These are phyloP conservation scores for Aspergillus incahuasiensis DNA, from an alignment of 495 filamentous ascomycete genomes.

Conservation along the genomic window DNA sequence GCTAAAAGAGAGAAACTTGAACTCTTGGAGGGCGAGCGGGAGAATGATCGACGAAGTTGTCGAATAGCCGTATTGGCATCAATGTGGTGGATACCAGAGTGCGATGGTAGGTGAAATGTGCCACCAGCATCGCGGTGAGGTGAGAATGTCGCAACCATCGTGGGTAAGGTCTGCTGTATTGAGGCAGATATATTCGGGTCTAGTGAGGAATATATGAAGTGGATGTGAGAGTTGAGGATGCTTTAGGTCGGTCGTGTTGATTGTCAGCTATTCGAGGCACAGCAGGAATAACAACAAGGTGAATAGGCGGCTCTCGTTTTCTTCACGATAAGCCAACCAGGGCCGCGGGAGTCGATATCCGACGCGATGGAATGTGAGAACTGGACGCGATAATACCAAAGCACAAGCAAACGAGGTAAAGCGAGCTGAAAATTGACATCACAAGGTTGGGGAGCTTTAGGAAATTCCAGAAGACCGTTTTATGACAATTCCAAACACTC, in stretches of 20 bases:
- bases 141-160: slow-evolving; percentile 52
- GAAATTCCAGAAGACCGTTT: slow-evolving; percentile 12
- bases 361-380: slow-evolving; percentile 18
- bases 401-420: slow-evolving; percentile 13
- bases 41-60: slow-evolving; percentile 77
- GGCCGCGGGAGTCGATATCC: slow-evolving; percentile 3
- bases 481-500: slow-evolving; percentile 14
- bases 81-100: slow-evolving; percentile 73
- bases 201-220: background rate
- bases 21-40: slow-evolving; percentile 78
- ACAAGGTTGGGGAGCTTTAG: slow-evolving; percentile 15
- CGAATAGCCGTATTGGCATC: slow-evolving; percentile 72
- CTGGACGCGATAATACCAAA: slow-evolving; percentile 3
- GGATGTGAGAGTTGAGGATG: background rate
- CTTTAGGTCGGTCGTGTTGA: background rate
- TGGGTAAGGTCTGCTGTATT: slow-evolving; percentile 1
- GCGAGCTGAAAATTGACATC: slow-evolving; percentile 18
- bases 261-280: background rate
- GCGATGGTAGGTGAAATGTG: slow-evolving; percentile 77
- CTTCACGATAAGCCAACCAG: slow-evolving; percentile 16
- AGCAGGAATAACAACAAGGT: slow-evolving; percentile 15
- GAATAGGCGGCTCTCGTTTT: slow-evolving; percentile 7
- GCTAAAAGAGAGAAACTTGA: slow-evolving; percentile 60
- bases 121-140: slow-evolving; percentile 62
- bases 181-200: background rate